Evolutionary conservation across 208 protist genomes (phyloP), one percentile per base, ranked within the genome.

Genomic region (Leishmania martiniquensis): DNA sequence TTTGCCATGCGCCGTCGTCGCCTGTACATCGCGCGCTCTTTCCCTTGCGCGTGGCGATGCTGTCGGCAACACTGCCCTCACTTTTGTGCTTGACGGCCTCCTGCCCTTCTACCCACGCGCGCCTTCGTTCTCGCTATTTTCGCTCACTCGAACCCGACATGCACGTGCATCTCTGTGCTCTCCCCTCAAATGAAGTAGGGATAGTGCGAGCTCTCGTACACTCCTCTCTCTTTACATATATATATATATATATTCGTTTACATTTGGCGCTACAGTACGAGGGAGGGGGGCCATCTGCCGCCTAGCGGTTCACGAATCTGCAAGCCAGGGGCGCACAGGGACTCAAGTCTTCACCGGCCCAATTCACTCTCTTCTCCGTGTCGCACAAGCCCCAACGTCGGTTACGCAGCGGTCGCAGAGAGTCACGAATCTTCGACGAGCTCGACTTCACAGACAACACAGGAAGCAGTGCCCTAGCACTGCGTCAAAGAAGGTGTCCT

Each of bases 381-480:
- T 4, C 22, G 13, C 44, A 47, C 39, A 7, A 20, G 15, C 63
- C 49, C 66, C 29, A 39, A 51, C 25, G 32, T 54, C 66, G 39
- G 20, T 12, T 6, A 5, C 62, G 45, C 65, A n/a, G 22, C 25
- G 25, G 42, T 42, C 39, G 20, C 65, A 29, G 13, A 15, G 42
- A 49, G 65, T 22, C 65, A 32, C 5, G 10, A n/a, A 47, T 51
- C 65, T 34, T 29, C 42, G 22, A 25, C 39, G 60, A 63, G 13
- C 29, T 57, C 3, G n/a, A 65, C 32, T 57, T 49, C 44, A 67
- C 44, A 76, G 49, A 76, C 49, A 76, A 44, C 54, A 15, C 39
- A 32, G 45, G 51, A 54, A 20, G 20, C n/a, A n/a, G 45, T n/a
- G 4, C 34, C 34, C 70, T 32, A 2, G 17, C 34, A 25, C 34